A percentile compares a stretch with the other conserved stretches of the same genome.
phyloP scores from a whole-genome alignment of 441 rosid genomes.

The Gossypium lobatum region DNA sequence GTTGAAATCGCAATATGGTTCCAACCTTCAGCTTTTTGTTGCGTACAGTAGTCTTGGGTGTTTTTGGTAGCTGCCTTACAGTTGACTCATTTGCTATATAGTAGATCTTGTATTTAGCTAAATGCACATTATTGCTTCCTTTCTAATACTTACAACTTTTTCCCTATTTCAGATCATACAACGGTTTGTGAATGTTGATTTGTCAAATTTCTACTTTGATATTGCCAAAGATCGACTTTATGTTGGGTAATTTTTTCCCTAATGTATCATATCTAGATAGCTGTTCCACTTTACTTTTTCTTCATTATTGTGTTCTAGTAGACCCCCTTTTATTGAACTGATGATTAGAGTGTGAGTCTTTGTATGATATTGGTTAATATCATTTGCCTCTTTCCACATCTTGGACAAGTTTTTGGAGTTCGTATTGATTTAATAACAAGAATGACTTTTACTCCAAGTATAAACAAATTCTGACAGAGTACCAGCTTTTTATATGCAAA shows the following conservation, averaged over 20 bases:
- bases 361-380: background rate
- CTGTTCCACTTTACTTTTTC: background rate
- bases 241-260: slow-evolving; percentile 63
- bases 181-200: slow-evolving; percentile 83
- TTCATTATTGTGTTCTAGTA: background rate
- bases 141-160: background rate
- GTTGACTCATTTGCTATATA: background rate
- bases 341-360: background rate
- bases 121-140: background rate
- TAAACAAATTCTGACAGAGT: background rate
- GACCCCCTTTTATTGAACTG: background rate
- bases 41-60: background rate
- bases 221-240: slow-evolving; percentile 95
- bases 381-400: background rate
- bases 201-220: slow-evolving; percentile 94
- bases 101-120: background rate
- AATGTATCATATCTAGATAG: background rate
- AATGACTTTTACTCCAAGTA: slow-evolving; percentile 2
- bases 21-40: background rate
- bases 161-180: slow-evolving; percentile 69
- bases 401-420: background rate
- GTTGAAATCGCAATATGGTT: background rate
- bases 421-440: background rate
- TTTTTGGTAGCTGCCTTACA: background rate
- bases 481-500: background rate